Percentiles rank a stretch among this genome's conserved stretches.
phyloP scores from a whole-genome alignment of 2,329 filamentous ascomycete genomes.

The Pyricularia sp. region DNA sequence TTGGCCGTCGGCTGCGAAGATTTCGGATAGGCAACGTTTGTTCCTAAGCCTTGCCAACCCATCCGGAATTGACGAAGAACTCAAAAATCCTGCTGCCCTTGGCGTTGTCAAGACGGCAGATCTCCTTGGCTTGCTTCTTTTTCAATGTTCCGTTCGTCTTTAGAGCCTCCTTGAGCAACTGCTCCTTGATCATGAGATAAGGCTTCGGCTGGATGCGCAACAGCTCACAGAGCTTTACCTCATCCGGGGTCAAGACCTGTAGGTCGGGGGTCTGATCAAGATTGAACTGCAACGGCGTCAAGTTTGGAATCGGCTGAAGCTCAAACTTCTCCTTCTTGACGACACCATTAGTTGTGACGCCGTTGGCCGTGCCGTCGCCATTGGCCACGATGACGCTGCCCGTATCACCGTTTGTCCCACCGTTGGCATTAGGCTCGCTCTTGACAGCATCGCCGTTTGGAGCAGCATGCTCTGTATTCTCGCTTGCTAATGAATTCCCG shows the following conservation, averaged over 20 bases:
- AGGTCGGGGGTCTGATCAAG: constrained; percentile 73
- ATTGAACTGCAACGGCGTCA: constrained; percentile 57
- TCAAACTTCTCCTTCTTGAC: constrained; percentile 41
- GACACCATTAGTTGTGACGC: constrained; percentile 16
- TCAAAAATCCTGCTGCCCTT: constrained; percentile 86
- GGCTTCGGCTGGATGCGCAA: constrained; percentile 86
- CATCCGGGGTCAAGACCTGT: constrained; percentile 77
- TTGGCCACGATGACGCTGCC: constrained; percentile 17
- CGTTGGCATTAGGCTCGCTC: constrained; percentile 27
- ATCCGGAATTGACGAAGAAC: constrained; percentile 87
- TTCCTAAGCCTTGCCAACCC: constrained; percentile 70
- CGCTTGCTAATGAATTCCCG: constrained; percentile 40
- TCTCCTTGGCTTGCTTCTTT: constrained; percentile 86
- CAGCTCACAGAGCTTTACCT: constrained; percentile 76
- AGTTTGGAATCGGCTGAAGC: constrained; percentile 48
- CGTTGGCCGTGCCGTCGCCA: constrained; percentile 1
- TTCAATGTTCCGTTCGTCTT: constrained; percentile 82
- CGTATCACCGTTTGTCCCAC: constrained; percentile 24
- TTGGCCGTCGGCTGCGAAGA: neutral
- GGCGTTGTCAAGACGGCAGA: constrained; percentile 73
- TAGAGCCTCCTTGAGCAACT: constrained; percentile 81
- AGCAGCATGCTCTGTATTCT: constrained; percentile 23
- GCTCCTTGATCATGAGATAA: constrained; percentile 90
- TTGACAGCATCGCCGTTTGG: constrained; percentile 21
- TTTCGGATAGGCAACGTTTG: neutral